A percentile compares a stretch with the other conserved stretches of the same genome.
Evolutionary conservation across 2,329 filamentous ascomycete species (phyloP).

Genomic region (Pseudogymnoascus sp.): DNA sequence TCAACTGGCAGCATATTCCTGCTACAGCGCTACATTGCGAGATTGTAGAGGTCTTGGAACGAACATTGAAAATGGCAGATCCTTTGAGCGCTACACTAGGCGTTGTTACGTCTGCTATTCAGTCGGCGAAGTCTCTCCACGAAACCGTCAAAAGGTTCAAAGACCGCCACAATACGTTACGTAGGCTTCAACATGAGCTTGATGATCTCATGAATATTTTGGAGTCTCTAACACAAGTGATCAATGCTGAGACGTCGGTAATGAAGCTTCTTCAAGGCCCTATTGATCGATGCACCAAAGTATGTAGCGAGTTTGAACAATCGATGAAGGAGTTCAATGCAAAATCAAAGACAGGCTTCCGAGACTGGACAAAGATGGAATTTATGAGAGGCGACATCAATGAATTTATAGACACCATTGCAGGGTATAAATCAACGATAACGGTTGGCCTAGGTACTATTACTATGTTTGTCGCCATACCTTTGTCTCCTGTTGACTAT

Average conservation of each 20-base stretch:
- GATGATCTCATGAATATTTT: conserved; percentile 29
- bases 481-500: conserved; percentile 12
- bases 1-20: no score
- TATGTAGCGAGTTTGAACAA: conserved; percentile 31
- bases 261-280: conserved; percentile 29
- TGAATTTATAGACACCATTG: conserved; percentile 31
- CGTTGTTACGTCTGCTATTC: conserved; percentile 28
- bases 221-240: conserved; percentile 22
- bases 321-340: conserved; percentile 29
- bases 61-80: conserved; percentile 18
- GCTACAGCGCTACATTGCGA: background rate
- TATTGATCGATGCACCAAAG: conserved; percentile 28
- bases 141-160: conserved; percentile 29
- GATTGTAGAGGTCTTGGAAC: background rate
- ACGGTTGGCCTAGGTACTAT: conserved; percentile 30
- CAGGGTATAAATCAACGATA: conserved; percentile 33
- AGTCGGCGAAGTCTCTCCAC: conserved; percentile 28
- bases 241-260: conserved; percentile 21
- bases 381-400: conserved; percentile 34
- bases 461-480: conserved; percentile 27
- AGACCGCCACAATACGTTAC: conserved; percentile 29
- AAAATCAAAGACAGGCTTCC: conserved; percentile 29
- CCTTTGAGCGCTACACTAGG: conserved; percentile 29
- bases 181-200: conserved; percentile 28
- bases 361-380: conserved; percentile 34